Evolutionary conservation across 495 filamentous ascomycete species (phyloP), one percentile per base, ranked within the genome.

Genomic region (Apiosordaria backusii): DNA sequence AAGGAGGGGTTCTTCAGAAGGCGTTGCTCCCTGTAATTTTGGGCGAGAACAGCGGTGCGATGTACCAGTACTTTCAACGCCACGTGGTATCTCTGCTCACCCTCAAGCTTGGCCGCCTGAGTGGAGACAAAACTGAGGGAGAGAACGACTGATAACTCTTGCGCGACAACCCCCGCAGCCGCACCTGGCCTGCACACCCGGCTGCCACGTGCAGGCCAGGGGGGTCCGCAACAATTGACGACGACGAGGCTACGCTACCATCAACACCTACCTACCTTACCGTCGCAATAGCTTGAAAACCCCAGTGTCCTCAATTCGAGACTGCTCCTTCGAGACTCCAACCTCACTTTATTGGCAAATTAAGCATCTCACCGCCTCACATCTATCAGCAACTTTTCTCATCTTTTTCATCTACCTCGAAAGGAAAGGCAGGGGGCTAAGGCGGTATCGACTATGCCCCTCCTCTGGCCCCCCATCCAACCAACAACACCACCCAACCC

Each of bases 201-300:
- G 59, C 24, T 61, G 59, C 59, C 59, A 61, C 59, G 59, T 61
- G 59, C 29, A 22, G 26, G 25, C 59, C 35, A 45, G 26, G 59
- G 59, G 59, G 59, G 27, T 61, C 59, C 59, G 59, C 59, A 61
- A 61, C 16, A 61, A 61, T 61, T 61, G 59, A 27, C 59, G 21
- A 61, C 21, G 24, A 27, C 24, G 57, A 61, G 26, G 52, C 52
- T 23, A 55, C 52, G n/a, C 52, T 55, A 6, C 52, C 52, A 55
- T 55, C 22, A 19, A 9, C 22, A 13, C 21, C 10, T 21, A 50
- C 40, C 16, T 50, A 55, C 52, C 52, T 55, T 23, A 22, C 22
- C 7, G n/a, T 55, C 9, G n/a, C n/a, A n/a, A 23, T 19, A 18
- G n/a, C 52, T 55, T 19, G 52, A 18, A 53, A 4, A 53, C 16